These are phyloP conservation scores for Ottelia alismoides DNA, from an alignment of 106 monocot species.

Conservation along the genomic window DNA sequence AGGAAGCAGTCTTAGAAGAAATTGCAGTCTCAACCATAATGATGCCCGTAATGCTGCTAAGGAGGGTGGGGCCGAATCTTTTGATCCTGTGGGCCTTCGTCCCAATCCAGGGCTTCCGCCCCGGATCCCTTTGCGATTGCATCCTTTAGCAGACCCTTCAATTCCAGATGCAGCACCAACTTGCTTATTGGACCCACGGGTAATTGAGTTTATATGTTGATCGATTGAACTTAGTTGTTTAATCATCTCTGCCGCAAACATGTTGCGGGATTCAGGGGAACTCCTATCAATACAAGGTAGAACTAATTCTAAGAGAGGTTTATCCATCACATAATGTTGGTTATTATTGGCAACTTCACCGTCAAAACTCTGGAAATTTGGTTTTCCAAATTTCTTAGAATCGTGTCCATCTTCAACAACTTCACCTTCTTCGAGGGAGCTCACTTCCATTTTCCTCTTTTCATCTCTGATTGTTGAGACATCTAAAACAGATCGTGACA, in stretches of 20 bases:
- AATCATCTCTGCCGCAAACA: constrained; percentile 69
- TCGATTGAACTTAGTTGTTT: constrained; percentile 82
- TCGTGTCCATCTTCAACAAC: constrained; percentile 70
- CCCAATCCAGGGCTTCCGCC: constrained; percentile 89
- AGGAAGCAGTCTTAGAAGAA: constrained; percentile 87
- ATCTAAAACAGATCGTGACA: constrained; percentile 29
- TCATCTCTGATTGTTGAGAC: constrained; percentile 18
- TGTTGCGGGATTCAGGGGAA: constrained; percentile 56
- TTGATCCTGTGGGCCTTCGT: constrained; percentile 36
- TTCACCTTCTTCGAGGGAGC: constrained; percentile 90
- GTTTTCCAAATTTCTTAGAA: constrained; percentile 36
- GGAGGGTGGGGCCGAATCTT: constrained; percentile 56
- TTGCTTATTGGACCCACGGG: constrained; percentile 37
- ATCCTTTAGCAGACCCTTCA: constrained; percentile 54
- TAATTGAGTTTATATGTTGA: constrained; percentile 43
- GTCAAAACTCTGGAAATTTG: constrained; percentile 20
- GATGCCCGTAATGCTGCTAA: constrained; percentile 52
- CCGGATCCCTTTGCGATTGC: constrained; percentile 56
- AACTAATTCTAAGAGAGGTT: constrained; percentile 74
- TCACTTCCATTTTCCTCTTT: constrained; percentile 54
- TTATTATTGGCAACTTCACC: constrained; percentile 21
- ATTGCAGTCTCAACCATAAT: constrained; percentile 87
- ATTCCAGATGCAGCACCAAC: constrained; percentile 22
- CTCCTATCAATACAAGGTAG: constrained; percentile 87
- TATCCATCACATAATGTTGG: constrained; percentile 78